These are phyloP conservation scores for Boletellus dicymbophilus DNA, from an alignment of 1,284 basidiomycete genomes.

Conservation along the genomic window DNA sequence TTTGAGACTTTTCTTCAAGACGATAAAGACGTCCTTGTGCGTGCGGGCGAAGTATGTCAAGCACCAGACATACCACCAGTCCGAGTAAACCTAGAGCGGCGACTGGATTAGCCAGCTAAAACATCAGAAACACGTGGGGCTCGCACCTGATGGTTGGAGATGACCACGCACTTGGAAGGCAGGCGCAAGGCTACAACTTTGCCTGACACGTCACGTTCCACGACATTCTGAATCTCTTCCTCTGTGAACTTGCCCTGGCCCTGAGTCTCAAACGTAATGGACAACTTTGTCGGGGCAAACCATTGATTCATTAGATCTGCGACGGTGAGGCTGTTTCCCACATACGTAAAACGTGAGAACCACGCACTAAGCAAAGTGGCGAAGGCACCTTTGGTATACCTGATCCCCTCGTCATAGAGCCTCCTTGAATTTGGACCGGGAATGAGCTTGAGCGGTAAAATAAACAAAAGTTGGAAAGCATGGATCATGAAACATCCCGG, in stretches of 20 bases:
- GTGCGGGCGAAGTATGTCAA: slow-evolving; percentile 76
- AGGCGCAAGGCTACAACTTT: slow-evolving; percentile 63
- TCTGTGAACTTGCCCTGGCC: slow-evolving; percentile 61
- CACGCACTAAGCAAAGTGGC: slow-evolving; percentile 70
- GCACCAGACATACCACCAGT: slow-evolving; percentile 94
- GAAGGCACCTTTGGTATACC: slow-evolving; percentile 84
- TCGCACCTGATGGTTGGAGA: slow-evolving; percentile 80
- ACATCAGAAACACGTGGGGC: neutral
- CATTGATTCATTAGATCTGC: slow-evolving; percentile 77
- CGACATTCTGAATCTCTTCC: slow-evolving; percentile 56
- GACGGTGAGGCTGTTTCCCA: slow-evolving; percentile 12
- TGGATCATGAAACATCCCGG: slow-evolving; percentile 71
- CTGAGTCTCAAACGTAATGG: slow-evolving; percentile 73
- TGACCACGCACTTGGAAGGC: slow-evolving; percentile 76
- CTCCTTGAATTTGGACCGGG: slow-evolving; percentile 44
- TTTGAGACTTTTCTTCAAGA: slow-evolving; percentile 87
- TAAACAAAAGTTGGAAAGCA: slow-evolving; percentile 66
- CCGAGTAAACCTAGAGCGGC: slow-evolving; percentile 71
- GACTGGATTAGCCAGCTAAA: slow-evolving; percentile 3
- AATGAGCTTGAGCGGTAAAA: slow-evolving; percentile 64
- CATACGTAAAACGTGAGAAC: slow-evolving; percentile 4
- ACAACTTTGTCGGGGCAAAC: slow-evolving; percentile 79
- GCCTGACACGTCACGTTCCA: slow-evolving; percentile 60
- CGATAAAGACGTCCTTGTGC: slow-evolving; percentile 80
- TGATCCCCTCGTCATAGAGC: slow-evolving; percentile 68